A percentile compares a stretch with the other conserved stretches of the same genome.
These are phyloP conservation scores for Melanopsichium pennsylvanicum DNA, from an alignment of 1,284 basidiomycete genomes.

Conservation along the genomic window DNA sequence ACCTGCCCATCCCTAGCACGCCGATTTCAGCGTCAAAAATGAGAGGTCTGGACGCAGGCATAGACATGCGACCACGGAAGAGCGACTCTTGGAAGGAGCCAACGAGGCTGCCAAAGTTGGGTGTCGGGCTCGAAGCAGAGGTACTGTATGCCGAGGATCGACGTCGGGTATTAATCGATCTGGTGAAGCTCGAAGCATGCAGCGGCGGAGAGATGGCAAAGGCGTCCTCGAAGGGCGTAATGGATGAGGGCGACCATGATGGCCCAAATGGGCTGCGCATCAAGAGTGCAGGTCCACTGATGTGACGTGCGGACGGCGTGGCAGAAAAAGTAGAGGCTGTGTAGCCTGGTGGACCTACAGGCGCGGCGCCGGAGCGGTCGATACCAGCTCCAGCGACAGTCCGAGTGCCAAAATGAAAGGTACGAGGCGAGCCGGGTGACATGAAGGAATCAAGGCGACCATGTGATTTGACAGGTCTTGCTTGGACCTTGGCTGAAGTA, in stretches of 20 bases:
- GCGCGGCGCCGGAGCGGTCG: too few relatives aligned
- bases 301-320: constrained; percentile 13
- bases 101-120: constrained; percentile 57
- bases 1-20: constrained; percentile 58
- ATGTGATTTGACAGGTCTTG: neutral
- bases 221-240: neutral
- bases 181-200: constrained; percentile 18
- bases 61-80: constrained; percentile 64
- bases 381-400: neutral
- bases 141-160: constrained; percentile 27
- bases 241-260: constrained; percentile 7
- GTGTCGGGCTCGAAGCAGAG: constrained; percentile 22
- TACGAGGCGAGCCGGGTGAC: neutral
- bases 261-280: constrained; percentile 18
- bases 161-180: constrained; percentile 27
- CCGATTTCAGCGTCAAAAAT: constrained; percentile 65
- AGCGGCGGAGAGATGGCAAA: constrained; percentile 17
- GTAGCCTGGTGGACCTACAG: neutral
- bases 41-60: constrained; percentile 60
- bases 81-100: constrained; percentile 67
- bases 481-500: neutral
- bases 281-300: constrained; percentile 30
- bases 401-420: neutral
- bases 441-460: neutral
- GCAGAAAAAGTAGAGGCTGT: neutral